phyloP scores from a whole-genome alignment of 257 asterid species.

The Gentiana dahurica region DNA sequence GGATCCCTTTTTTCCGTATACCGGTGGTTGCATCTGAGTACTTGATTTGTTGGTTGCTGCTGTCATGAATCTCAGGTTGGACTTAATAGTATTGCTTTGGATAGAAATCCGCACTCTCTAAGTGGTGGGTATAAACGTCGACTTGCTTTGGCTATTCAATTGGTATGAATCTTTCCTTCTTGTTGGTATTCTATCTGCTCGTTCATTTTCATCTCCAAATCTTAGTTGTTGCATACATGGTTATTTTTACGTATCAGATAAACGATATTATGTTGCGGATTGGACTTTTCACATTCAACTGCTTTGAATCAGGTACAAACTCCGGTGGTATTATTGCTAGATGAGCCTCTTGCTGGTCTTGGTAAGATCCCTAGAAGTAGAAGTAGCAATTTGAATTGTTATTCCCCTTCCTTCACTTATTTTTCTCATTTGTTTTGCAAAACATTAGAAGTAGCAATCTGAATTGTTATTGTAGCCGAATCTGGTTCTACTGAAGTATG shows the following conservation, averaged over 20 bases:
- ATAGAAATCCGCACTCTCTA: constrained; percentile 67
- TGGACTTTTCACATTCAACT: constrained; percentile 16
- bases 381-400: too few species aligned
- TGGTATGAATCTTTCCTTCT: constrained; percentile 39
- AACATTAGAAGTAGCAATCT: too few species aligned
- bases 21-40: background rate
- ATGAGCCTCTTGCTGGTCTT: constrained; percentile 99
- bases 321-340: constrained; percentile 76
- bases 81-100: constrained; percentile 20
- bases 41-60: background rate
- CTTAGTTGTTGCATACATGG: background rate
- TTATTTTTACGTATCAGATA: background rate
- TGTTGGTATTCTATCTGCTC: constrained; percentile 7
- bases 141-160: constrained; percentile 89
- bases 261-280: constrained; percentile 9
- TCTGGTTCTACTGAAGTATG: too few species aligned
- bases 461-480: too few species aligned
- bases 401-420: too few species aligned
- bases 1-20: background rate
- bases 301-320: constrained; percentile 60
- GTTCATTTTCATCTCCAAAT: constrained; percentile 10
- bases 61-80: constrained; percentile 20
- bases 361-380: constrained; percentile 32
- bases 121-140: constrained; percentile 97
- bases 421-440: too few species aligned